Percentiles rank a stretch among this genome's conserved stretches.
These are phyloP conservation scores for Mortierella sp. DNA, from an alignment of 371 early-diverging fungal species.

Conservation along the genomic window DNA sequence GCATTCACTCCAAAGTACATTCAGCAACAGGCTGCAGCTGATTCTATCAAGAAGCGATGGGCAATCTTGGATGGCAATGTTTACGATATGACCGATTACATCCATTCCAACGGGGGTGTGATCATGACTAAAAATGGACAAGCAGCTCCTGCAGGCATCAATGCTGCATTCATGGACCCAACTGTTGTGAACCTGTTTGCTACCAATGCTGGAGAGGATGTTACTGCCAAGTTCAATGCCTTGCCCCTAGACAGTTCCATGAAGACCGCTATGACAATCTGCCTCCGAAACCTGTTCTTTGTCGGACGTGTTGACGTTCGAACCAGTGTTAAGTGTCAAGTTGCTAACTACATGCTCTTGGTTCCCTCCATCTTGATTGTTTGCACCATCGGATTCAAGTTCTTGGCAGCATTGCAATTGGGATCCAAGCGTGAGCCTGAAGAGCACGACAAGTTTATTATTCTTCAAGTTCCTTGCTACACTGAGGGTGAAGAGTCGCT, in stretches of 20 bases:
- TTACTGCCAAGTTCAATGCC: slow-evolving; percentile 72
- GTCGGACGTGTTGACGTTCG: slow-evolving; percentile 92
- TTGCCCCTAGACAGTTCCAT: slow-evolving; percentile 29
- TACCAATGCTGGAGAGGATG: slow-evolving; percentile 76
- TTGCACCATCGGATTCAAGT: slow-evolving; percentile 91
- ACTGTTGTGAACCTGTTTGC: slow-evolving; percentile 76
- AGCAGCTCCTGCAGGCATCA: slow-evolving; percentile 48
- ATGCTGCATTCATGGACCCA: slow-evolving; percentile 65
- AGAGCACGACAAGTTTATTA: slow-evolving; percentile 88
- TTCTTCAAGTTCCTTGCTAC: slow-evolving; percentile 96
- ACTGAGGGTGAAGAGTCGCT: slow-evolving; percentile 97
- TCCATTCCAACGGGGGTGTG: slow-evolving; percentile 53
- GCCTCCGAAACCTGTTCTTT: slow-evolving; percentile 89
- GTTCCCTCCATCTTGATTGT: slow-evolving; percentile 84
- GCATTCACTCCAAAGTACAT: slow-evolving; percentile 60
- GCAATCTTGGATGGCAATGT: slow-evolving; percentile 78
- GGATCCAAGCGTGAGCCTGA: slow-evolving; percentile 83
- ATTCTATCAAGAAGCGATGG: slow-evolving; percentile 66
- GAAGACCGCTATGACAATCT: slow-evolving; percentile 60
- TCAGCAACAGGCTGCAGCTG: slow-evolving; percentile 30
- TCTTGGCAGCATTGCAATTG: slow-evolving; percentile 91
- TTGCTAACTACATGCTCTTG: slow-evolving; percentile 91
- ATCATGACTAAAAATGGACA: slow-evolving; percentile 26
- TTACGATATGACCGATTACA: slow-evolving; percentile 84
- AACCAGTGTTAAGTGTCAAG: slow-evolving; percentile 82